phyloP scores from a whole-genome alignment of 208 protist genomes.

The Kentomonas sorsogonicus region DNA sequence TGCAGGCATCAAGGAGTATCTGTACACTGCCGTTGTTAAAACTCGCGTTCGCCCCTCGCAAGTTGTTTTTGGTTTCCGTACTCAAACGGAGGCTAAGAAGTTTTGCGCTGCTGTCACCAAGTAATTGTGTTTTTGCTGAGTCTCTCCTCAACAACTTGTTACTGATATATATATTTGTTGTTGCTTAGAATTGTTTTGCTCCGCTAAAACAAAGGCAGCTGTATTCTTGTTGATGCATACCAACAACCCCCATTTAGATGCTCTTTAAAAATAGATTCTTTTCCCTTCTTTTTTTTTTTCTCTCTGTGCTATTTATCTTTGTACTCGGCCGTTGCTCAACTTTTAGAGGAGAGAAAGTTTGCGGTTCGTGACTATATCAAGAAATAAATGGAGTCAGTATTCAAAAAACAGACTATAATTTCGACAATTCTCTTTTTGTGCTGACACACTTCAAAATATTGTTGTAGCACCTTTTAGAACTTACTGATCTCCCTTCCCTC shows the following conservation, averaged over 20 bases:
- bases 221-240: no score
- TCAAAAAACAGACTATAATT: no score
- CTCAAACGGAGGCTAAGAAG: conserved; percentile 38
- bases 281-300: conserved; percentile 13
- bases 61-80: conserved; percentile 77
- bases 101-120: conserved; percentile 31
- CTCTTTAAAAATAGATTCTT: no score
- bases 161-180: no score
- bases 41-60: conserved; percentile 69
- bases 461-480: not conserved
- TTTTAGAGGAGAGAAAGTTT: not conserved
- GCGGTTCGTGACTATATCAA: not conserved
- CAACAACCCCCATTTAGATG: no score
- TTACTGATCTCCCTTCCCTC: not conserved
- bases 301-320: conserved; percentile 11
- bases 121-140: not conserved
- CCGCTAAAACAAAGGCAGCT: conserved; percentile 7
- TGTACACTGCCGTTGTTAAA: conserved; percentile 52
- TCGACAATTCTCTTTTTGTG: not conserved
- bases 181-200: no score
- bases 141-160: no score
- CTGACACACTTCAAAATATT: not conserved
- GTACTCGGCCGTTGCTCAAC: not conserved
- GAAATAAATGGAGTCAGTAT: no score
- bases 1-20: conserved; percentile 38